These are phyloP conservation scores for Isochrysis galbana DNA, from an alignment of 78 protist genomes.

Conservation along the genomic window DNA sequence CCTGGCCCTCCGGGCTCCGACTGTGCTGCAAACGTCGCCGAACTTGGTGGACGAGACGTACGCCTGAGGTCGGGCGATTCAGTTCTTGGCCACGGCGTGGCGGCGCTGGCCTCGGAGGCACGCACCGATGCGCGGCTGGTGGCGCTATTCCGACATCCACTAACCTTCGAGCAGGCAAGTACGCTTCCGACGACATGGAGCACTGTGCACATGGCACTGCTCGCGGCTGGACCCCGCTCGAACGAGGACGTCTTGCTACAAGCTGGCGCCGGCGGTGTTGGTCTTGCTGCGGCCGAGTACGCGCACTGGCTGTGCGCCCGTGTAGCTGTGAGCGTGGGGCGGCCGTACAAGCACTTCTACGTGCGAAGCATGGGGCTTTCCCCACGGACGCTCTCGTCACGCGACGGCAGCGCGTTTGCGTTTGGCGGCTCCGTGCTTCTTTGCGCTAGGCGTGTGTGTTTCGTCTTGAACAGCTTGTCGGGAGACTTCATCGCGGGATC, in stretches of 20 bases:
- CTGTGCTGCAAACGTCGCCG: neutral
- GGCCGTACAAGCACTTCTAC: constrained; percentile 25
- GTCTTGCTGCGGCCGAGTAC: neutral
- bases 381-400: neutral
- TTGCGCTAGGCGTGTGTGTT: neutral
- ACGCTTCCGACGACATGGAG: neutral
- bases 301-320: neutral
- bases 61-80: neutral
- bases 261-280: constrained; percentile 38
- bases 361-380: neutral
- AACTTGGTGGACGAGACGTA: neutral
- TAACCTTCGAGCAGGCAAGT: neutral
- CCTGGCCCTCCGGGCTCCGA: neutral
- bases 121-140: neutral
- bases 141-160: too few species aligned
- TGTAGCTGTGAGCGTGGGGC: neutral
- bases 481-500: constrained; percentile 4
- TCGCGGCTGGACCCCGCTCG: neutral
- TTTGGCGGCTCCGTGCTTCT: neutral
- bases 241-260: neutral
- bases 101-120: neutral
- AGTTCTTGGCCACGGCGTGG: neutral
- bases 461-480: constrained; percentile 27
- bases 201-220: neutral
- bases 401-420: neutral